These are phyloP conservation scores for Macrophomina phaseolina DNA, from an alignment of 2,329 filamentous ascomycete genomes.

Conservation along the genomic window DNA sequence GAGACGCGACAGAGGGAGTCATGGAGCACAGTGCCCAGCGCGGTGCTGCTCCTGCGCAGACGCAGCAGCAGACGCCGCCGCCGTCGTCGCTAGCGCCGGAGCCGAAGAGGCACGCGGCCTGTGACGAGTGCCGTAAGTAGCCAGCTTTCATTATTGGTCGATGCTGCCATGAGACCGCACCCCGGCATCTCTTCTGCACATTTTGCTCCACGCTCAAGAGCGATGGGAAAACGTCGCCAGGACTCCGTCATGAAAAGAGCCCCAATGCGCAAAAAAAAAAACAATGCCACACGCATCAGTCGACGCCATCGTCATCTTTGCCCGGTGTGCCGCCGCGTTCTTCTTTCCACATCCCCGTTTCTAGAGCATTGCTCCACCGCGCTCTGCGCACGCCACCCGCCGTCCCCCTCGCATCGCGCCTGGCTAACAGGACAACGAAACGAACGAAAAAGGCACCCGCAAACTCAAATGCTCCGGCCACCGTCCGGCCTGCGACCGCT, in stretches of 20 bases:
- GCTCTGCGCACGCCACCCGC: too few species aligned
- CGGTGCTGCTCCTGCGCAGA: neutral
- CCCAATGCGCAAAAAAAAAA: too few species aligned
- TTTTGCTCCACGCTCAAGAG: neutral
- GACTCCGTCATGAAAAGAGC: too few species aligned
- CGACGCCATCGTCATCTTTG: too few species aligned
- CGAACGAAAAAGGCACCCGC: slow-evolving; percentile 44
- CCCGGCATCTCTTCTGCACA: too few species aligned
- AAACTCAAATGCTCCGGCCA: slow-evolving; percentile 58
- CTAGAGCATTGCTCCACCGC: neutral
- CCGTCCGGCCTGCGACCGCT: slow-evolving; percentile 50
- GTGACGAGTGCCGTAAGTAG: slow-evolving; percentile 50
- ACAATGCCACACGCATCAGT: too few species aligned
- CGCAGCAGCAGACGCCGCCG: slow-evolving; percentile 1
- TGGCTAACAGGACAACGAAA: neutral
- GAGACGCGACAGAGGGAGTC: too few species aligned
- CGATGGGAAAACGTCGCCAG: too few species aligned
- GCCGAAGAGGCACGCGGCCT: slow-evolving; percentile 44
- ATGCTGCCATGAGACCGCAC: too few species aligned
- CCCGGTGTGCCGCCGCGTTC: neutral
- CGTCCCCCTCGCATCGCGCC: too few species aligned
- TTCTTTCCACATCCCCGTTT: neutral
- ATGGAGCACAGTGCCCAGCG: neutral
- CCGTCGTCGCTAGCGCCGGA: slow-evolving; percentile 1
- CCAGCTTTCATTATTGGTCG: neutral